Evolutionary conservation across 2,329 filamentous ascomycete genomes (phyloP), one percentile per base, ranked within the genome.

Genomic region (Ceratocystiopsis minuta): DNA sequence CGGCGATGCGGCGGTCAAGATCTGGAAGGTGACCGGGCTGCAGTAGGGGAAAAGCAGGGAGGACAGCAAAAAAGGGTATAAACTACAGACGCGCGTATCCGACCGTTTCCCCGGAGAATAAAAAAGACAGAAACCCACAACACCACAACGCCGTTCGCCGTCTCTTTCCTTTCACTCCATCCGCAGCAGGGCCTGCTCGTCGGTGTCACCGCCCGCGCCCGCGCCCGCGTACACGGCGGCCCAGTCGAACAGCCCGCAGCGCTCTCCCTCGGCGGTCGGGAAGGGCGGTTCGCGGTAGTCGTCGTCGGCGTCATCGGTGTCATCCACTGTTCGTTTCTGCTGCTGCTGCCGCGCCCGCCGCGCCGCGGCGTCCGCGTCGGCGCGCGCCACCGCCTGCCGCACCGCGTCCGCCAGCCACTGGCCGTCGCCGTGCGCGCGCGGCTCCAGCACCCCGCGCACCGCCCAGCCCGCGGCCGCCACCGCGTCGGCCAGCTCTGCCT

Each of bases 1-100:
- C 37, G 82, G 78, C 12, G 90, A 98, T 68, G 88, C 84, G 32
- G 79, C 83, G 1, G 72, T 98, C 38, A 98, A 96, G 68, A 68
- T 88, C 39, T 98, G 90, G 90, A 69, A 63, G 48, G 71, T 84
- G 5, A 63, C 69, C 42, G 70, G 67, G 0, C 52, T 79, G 52
- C 60, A 64, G 50, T 71, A 57, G n/a, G n/a, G n/a, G n/a, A n/a
- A 54, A 17, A 15, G 20, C 20, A 20, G 20, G 9, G 24, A 20
- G 18, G 16, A 20, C 14, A n/a, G 7, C 28, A 5, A 37, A 13
- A 28, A 32, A n/a, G 13, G 6, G 6, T 14, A 33, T 14, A 33
- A 15, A 33, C n/a, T n/a, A n/a, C n/a, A n/a, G n/a, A n/a, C n/a
- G n/a, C n/a, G n/a, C n/a, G n/a, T n/a, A n/a, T n/a, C n/a, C n/a